These are phyloP conservation scores for Phytopythium cucurbitacearum DNA, from an alignment of 352 stramenopile species.

Conservation along the genomic window DNA sequence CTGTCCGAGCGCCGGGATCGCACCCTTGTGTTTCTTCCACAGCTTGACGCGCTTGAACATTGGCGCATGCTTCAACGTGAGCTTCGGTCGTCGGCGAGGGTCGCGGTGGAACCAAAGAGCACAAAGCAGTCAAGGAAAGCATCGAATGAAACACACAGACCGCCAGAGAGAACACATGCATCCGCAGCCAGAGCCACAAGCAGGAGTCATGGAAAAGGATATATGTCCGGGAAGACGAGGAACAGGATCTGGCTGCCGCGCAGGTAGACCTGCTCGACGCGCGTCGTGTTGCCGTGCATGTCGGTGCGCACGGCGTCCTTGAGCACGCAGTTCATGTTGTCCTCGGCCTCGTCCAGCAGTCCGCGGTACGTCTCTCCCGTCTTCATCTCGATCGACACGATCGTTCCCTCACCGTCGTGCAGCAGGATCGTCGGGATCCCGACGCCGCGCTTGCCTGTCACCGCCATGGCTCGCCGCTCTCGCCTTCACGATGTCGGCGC, in stretches of 20 bases:
- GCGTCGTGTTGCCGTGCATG: conserved; percentile 72
- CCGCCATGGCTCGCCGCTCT: conserved; percentile 38
- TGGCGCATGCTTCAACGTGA: conserved; percentile 81
- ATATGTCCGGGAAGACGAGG: conserved; percentile 88
- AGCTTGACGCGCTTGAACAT: conserved; percentile 88
- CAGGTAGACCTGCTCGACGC: conserved; percentile 82
- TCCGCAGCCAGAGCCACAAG: conserved; percentile 7
- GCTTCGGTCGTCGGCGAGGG: background rate
- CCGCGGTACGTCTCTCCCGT: conserved; percentile 82
- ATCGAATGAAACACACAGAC: background rate
- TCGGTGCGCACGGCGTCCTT: conserved; percentile 84
- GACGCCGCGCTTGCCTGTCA: conserved; percentile 82
- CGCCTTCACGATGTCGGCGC: too few species aligned
- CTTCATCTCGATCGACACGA: conserved; percentile 88
- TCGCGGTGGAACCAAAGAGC: conserved; percentile 7
- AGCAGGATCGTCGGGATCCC: conserved; percentile 83
- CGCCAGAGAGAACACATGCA: background rate
- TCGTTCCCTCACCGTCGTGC: conserved; percentile 84
- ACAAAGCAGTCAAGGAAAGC: conserved; percentile 23
- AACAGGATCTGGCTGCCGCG: conserved; percentile 86
- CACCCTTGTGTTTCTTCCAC: conserved; percentile 86
- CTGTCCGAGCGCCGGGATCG: conserved; percentile 67
- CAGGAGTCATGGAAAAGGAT: conserved; percentile 41
- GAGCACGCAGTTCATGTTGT: conserved; percentile 91
- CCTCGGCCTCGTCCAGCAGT: conserved; percentile 82